Base-by-base conservation (phyloP, 2,329 filamentous ascomycete species). In the Diaporthe eres region DNA sequence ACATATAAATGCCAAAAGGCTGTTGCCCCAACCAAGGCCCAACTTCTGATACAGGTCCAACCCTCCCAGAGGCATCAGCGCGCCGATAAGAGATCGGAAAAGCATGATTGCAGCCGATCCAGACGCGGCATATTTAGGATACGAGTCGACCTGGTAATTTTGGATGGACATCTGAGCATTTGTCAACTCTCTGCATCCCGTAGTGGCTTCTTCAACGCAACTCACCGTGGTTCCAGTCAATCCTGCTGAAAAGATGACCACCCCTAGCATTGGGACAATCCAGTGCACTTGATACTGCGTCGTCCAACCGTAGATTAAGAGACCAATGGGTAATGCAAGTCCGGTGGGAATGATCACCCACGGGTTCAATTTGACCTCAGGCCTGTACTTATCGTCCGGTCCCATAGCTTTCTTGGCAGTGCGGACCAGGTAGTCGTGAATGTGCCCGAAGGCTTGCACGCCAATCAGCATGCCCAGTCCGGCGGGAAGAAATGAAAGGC, bases 251-350 rank as follows among this genome's bases (percentile, higher is more conserved):
- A 91, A 86, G 28, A 89, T 84, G 0, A 81, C 81, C 4, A 61
- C 22, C 3, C 87, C 90, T 10, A 91, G 80, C 79, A 90, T 86
- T 4, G 89, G 88, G 0, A 86, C 87, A 49, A 90, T 87, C 88
- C 88, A 90, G 76, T 89, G 88, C 6, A 87, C 83, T 19, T 81
- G 78, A 9, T 86, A 83, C 15, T 89, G 80, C 0, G 85, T 83
- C 0, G 87, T 86, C 88, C 88, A 90, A 17, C 88, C 89, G 77
- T 89, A 89, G 80, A 86, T 84, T 79, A 90, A 90, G 49, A 90
- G 82, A 3, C 86, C 86, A 31, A 86, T 79, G 0, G 87, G 88
- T 10, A 90, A 85, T n/a, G 82, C 51, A 4, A 85, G 58, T 42
- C 82, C 81, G 44, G 82, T 81, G 2, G 82, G 80, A n/a, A 83